Evolutionary conservation across 441 rosid species (phyloP).

Genomic region (Adansonia rubrostipa): DNA sequence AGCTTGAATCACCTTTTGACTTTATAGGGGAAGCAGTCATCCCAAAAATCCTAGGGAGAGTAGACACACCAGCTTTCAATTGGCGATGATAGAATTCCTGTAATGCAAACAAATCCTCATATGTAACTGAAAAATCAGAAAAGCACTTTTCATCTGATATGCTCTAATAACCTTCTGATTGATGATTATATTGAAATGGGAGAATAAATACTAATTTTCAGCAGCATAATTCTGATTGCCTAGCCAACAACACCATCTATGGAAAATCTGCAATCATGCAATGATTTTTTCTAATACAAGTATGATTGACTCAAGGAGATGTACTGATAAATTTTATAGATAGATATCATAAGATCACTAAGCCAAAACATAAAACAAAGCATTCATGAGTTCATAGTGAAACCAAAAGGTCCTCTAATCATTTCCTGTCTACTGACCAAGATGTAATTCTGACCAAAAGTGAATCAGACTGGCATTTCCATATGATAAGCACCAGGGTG

Average conservation of each 20-base stretch:
- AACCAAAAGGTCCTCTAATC: neutral
- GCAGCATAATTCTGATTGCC: neutral
- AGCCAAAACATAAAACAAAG: neutral
- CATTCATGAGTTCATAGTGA: neutral
- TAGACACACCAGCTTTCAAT: constrained; percentile 33
- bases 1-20: constrained; percentile 59
- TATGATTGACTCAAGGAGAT: neutral
- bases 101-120: constrained; percentile 28
- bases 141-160: neutral
- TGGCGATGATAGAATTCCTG: constrained; percentile 86
- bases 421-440: neutral
- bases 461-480: constrained; percentile 1
- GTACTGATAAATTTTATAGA: neutral
- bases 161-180: neutral
- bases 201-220: neutral
- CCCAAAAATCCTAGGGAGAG: constrained; percentile 85
- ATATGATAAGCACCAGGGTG: neutral
- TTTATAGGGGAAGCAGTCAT: constrained; percentile 97
- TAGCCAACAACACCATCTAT: neutral
- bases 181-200: neutral
- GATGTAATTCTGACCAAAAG: neutral
- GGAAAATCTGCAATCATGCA: neutral
- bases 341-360: neutral
- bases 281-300: neutral
- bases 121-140: neutral